phyloP scores from a whole-genome alignment of 2,329 filamentous ascomycete species.

The Ilyonectria mors-panacis region DNA sequence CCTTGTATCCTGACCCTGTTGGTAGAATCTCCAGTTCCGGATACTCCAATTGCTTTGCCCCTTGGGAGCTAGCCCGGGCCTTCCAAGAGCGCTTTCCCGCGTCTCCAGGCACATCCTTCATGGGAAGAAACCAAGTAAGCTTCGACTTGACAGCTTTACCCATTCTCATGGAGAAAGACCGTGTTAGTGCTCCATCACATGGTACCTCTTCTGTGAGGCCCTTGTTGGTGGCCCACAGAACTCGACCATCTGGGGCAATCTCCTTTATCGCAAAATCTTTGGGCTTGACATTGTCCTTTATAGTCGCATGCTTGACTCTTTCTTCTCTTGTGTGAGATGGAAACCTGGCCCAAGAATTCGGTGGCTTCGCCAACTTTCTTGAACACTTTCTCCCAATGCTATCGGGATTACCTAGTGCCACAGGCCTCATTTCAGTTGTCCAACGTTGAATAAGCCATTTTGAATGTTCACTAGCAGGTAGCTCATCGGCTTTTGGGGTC shows the following conservation, averaged over 20 bases:
- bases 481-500: conserved; percentile 34
- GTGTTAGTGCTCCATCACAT: conserved; percentile 28
- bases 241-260: conserved; percentile 36
- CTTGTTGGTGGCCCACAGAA: conserved; percentile 49
- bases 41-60: conserved; percentile 36
- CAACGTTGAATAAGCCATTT: conserved; percentile 42
- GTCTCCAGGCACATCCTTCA: conserved; percentile 2
- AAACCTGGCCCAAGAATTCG: conserved; percentile 54
- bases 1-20: conserved; percentile 40
- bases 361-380: conserved; percentile 37
- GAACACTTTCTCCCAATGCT: conserved; percentile 5
- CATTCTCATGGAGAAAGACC: conserved; percentile 50
- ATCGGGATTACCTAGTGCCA: conserved; percentile 1
- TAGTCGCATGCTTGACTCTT: conserved; percentile 44
- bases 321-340: conserved; percentile 51
- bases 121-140: conserved; percentile 23
- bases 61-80: conserved; percentile 8
- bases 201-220: conserved; percentile 8
- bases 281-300: conserved; percentile 44
- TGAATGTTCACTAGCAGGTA: conserved; percentile 22
- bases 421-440: conserved; percentile 37
- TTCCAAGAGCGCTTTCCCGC: conserved; percentile 3
- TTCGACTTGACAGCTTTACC: conserved; percentile 47
- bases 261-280: conserved; percentile 50
- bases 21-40: conserved; percentile 45